phyloP scores from a whole-genome alignment of 768 basidiomycete species.

The Boletus barrowsii region DNA sequence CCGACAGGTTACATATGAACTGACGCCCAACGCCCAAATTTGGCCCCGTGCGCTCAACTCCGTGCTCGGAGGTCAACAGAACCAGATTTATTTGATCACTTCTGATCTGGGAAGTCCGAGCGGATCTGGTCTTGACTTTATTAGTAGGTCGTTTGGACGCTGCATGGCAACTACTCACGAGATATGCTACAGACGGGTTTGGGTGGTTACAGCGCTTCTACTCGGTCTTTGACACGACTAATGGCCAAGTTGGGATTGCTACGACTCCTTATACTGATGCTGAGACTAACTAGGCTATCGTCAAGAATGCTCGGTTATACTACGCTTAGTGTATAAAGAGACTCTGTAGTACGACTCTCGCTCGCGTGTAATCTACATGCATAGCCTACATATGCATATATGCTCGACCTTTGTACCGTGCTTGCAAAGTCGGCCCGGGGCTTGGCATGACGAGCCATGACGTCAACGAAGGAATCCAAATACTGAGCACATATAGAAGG shows the following conservation, averaged over 20 bases:
- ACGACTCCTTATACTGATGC: conserved; percentile 42
- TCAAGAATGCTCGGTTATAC: not conserved
- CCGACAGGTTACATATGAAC: conserved; percentile 45
- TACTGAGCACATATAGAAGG: too few relatives aligned
- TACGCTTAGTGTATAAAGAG: too few relatives aligned
- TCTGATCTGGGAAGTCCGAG: conserved; percentile 48
- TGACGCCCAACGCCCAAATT: conserved; percentile 65
- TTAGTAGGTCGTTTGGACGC: conserved; percentile 39
- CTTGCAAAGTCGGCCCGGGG: too few relatives aligned
- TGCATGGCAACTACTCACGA: not conserved
- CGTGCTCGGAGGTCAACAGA: conserved; percentile 49
- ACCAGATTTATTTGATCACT: conserved; percentile 55
- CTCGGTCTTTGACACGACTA: conserved; percentile 45
- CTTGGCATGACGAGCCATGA: not conserved
- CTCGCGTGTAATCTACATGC: too few relatives aligned
- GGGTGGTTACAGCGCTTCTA: conserved; percentile 63
- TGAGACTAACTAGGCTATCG: conserved; percentile 32
- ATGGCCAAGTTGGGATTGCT: conserved; percentile 22
- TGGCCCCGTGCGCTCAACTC: conserved; percentile 63
- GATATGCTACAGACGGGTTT: conserved; percentile 44
- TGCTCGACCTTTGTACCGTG: too few relatives aligned
- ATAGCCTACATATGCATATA: too few relatives aligned
- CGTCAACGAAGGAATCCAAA: not conserved
- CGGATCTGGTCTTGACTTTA: conserved; percentile 63
- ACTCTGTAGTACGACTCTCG: too few relatives aligned